Conservation (phyloP, 306 rosid genomes). For the Medicago lupulina region DNA sequence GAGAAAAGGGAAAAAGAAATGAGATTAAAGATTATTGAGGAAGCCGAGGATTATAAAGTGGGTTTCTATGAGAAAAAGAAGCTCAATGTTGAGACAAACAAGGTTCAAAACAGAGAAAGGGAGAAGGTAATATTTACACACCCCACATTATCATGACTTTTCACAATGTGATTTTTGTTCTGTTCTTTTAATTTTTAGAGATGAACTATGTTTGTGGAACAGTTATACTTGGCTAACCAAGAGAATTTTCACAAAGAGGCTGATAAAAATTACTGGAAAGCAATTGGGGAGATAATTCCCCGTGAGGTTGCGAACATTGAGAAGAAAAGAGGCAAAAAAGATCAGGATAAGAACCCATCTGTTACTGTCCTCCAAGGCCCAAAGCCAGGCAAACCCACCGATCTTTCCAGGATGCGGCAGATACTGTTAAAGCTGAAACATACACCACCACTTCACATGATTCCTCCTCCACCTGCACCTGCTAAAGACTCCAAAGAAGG, state of each 20-base stretch:
- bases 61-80: slow-evolving; percentile 91
- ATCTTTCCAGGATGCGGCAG: slow-evolving; percentile 90
- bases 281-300: slow-evolving; percentile 93
- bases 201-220: slow-evolving; percentile 42
- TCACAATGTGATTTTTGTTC: background rate
- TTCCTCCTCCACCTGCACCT: slow-evolving; percentile 83
- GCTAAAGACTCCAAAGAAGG: slow-evolving; percentile 66
- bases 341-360: slow-evolving; percentile 87
- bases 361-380: slow-evolving; percentile 89
- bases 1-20: slow-evolving; percentile 89
- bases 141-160: slow-evolving; percentile 1
- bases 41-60: slow-evolving; percentile 87
- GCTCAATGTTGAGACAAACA: slow-evolving; percentile 79
- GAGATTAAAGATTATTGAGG: slow-evolving; percentile 83
- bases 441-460: slow-evolving; percentile 93
- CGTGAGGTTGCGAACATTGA: slow-evolving; percentile 85
- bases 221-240: slow-evolving; percentile 73
- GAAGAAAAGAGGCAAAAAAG: slow-evolving; percentile 93
- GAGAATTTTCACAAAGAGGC: slow-evolving; percentile 94
- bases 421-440: slow-evolving; percentile 88
- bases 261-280: slow-evolving; percentile 95
- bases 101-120: slow-evolving; percentile 83
- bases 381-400: slow-evolving; percentile 98
- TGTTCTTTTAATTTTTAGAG: slow-evolving; percentile 29
- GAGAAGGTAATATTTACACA: slow-evolving; percentile 70